Percentiles rank a stretch among this genome's conserved stretches.
These are phyloP conservation scores for Botrytis hyacinthi DNA, from an alignment of 2,329 filamentous ascomycete genomes.

Conservation along the genomic window DNA sequence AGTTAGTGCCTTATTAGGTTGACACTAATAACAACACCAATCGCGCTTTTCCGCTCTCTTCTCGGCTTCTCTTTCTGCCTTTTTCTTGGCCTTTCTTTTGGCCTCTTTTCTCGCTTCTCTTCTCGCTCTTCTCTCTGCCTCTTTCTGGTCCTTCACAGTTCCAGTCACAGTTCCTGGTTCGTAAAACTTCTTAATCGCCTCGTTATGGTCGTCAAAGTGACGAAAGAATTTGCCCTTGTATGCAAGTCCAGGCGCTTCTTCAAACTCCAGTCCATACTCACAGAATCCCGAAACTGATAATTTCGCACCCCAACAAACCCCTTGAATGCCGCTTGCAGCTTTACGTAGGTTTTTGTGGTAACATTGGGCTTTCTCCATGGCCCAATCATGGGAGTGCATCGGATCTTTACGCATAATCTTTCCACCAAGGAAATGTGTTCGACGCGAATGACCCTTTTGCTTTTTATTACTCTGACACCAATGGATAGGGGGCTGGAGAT, in stretches of 20 bases:
- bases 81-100: background rate
- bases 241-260: background rate
- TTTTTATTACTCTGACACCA: background rate
- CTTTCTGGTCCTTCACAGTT: background rate
- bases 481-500: background rate
- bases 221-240: background rate
- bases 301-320: rapidly evolving
- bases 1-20: background rate
- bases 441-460: background rate
- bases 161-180: background rate
- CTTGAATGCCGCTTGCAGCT: background rate
- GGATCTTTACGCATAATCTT: background rate
- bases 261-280: background rate
- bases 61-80: background rate
- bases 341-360: background rate
- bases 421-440: background rate
- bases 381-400: background rate
- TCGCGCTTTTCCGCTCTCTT: background rate
- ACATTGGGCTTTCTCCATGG: background rate
- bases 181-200: background rate
- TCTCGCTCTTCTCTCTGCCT: background rate
- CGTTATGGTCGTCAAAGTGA: background rate
- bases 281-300: background rate
- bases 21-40: background rate
- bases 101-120: background rate